Percentiles rank a stretch among this genome's conserved stretches.
phyloP scores from a whole-genome alignment of 1,139 yeast genomes.

The Yamadazyma membranifaciens region DNA sequence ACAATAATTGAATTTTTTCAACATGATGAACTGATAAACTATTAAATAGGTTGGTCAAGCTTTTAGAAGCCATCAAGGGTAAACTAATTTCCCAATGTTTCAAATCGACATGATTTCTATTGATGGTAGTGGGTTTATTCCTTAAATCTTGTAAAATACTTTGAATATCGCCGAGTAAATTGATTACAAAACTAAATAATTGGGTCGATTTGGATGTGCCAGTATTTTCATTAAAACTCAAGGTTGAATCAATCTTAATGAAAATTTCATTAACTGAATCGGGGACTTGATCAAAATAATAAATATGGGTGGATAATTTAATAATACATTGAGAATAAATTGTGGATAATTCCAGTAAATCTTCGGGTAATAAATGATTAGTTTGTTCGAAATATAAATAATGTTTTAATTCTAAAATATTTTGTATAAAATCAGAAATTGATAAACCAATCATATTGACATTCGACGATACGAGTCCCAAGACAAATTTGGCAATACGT shows the following conservation, averaged over 20 bases:
- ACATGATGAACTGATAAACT: constrained; percentile 25
- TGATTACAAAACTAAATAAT: constrained; percentile 25
- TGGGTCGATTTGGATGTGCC: not conserved
- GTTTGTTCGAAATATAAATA: constrained; percentile 30
- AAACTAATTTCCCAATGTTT: constrained; percentile 46
- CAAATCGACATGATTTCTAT: constrained; percentile 40
- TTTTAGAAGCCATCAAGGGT: constrained; percentile 31
- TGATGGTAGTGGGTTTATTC: constrained; percentile 28
- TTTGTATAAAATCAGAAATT: constrained; percentile 75
- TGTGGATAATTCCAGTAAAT: constrained; percentile 25
- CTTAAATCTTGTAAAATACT: constrained; percentile 32
- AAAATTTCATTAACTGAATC: constrained; percentile 66
- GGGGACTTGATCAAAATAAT: constrained; percentile 77
- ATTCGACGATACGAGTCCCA: constrained; percentile 70
- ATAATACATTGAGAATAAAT: constrained; percentile 51
- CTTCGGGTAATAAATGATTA: constrained; percentile 19
- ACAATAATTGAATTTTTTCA: constrained; percentile 30
- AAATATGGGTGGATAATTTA: constrained; percentile 66
- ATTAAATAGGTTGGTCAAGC: constrained; percentile 9
- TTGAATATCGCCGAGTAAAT: constrained; percentile 32
- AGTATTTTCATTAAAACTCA: constrained; percentile 18
- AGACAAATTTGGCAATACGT: constrained; percentile 52
- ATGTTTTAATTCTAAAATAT: constrained; percentile 59
- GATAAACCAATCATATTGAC: constrained; percentile 88
- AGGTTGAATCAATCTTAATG: constrained; percentile 34